Conservation (phyloP, 2,329 filamentous ascomycete genomes). For the Verticillium dahliae region DNA sequence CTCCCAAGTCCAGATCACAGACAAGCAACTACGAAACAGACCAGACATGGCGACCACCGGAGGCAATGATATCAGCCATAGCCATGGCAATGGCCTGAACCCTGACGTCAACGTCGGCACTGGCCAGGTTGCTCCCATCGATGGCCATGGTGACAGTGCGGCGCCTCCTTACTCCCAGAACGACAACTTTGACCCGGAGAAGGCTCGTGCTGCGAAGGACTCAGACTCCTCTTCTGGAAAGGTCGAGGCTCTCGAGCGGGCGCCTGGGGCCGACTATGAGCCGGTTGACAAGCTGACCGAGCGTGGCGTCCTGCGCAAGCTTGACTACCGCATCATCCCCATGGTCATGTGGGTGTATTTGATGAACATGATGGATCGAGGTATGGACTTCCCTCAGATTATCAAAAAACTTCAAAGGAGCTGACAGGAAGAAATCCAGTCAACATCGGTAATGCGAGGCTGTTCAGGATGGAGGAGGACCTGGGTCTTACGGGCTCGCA, state of each 20-base stretch:
- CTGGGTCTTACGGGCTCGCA: conserved; percentile 47
- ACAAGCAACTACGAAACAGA: background rate
- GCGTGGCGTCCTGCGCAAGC: conserved; percentile 14
- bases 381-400: conserved; percentile 6
- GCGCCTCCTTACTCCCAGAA: background rate
- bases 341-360: conserved; percentile 25
- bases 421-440: conserved; percentile 19
- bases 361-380: conserved; percentile 29
- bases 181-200: background rate
- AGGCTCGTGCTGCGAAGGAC: conserved; percentile 8
- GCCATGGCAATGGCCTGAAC: background rate
- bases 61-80: background rate
- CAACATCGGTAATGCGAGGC: conserved; percentile 55
- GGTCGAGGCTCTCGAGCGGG: conserved; percentile 11
- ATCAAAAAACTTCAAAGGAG: background rate
- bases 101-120: background rate
- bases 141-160: background rate
- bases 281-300: conserved; percentile 6
- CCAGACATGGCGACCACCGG: background rate
- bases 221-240: conserved; percentile 14
- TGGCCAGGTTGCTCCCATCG: background rate
- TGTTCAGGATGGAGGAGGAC: conserved; percentile 55
- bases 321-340: conserved; percentile 24
- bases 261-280: conserved; percentile 5
- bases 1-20: background rate